These are phyloP conservation scores for Udeniomyces megalosporus DNA, from an alignment of 768 basidiomycete genomes.

Conservation along the genomic window DNA sequence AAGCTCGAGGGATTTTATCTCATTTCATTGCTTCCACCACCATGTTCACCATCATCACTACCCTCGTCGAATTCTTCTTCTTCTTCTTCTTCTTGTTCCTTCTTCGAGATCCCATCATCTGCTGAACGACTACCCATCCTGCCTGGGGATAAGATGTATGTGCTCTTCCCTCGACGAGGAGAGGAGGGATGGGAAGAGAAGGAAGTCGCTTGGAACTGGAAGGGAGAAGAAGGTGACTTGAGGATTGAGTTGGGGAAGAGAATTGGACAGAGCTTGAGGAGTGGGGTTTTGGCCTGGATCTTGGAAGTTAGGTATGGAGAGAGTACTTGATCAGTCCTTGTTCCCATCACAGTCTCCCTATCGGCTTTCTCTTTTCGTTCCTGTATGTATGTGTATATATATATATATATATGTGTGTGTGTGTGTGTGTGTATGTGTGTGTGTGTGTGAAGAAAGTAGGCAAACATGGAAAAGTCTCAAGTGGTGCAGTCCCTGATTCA, in stretches of 20 bases:
- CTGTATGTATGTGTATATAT: too few species aligned
- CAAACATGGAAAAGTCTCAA: too few species aligned
- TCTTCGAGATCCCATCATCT: constrained; percentile 38
- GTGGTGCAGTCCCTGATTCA: too few species aligned
- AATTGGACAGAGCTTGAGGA: constrained; percentile 18
- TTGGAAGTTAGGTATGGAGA: constrained; percentile 31
- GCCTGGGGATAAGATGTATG: too few species aligned
- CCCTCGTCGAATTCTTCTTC: too few species aligned
- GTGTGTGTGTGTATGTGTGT: too few species aligned
- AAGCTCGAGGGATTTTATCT: constrained; percentile 41
- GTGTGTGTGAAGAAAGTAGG: too few species aligned
- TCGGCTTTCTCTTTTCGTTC: too few species aligned
- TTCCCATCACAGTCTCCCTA: too few species aligned
- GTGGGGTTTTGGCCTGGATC: constrained; percentile 33
- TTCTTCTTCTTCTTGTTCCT: constrained; percentile 32
- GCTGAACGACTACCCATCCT: too few species aligned
- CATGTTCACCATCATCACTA: constrained; percentile 22
- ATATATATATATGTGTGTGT: too few species aligned
- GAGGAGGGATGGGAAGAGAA: constrained; percentile 5
- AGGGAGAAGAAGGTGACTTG: constrained; percentile 17
- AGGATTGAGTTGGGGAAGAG: constrained; percentile 19
- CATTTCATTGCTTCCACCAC: constrained; percentile 34
- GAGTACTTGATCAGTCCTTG: too few species aligned
- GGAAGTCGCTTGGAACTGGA: background rate
- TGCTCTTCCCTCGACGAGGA: constrained; percentile 33